Evolutionary conservation across 345 rosid genomes (phyloP).

Genomic region (Crucihimalaya himalaica): DNA sequence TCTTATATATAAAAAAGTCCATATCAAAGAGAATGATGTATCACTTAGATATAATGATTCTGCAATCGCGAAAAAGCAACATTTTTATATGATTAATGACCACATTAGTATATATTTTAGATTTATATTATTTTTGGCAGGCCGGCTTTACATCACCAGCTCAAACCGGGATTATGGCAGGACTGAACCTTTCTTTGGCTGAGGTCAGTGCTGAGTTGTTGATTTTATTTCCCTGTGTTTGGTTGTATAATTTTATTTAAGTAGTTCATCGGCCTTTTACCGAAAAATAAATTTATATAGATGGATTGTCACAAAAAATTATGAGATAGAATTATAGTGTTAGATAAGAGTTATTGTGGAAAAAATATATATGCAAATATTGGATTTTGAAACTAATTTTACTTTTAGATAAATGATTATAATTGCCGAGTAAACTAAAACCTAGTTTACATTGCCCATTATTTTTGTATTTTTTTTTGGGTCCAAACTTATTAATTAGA

Average conservation of each 20-base stretch:
- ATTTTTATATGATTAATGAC: not conserved
- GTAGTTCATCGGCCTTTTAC: not conserved
- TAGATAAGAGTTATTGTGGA: not conserved
- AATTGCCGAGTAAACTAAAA: too few relatives aligned
- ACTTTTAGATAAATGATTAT: not conserved
- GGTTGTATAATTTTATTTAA: not conserved
- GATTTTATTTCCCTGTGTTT: not conserved
- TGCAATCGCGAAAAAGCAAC: not conserved
- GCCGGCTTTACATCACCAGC: slow-evolving; percentile 90
- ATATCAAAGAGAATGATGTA: slow-evolving; percentile 2
- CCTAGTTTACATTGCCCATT: not conserved
- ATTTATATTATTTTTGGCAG: slow-evolving; percentile 35
- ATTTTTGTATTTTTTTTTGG: not conserved
- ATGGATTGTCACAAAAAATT: not conserved
- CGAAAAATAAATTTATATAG: not conserved
- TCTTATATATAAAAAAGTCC: not conserved
- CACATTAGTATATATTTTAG: not conserved
- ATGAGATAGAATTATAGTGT: not conserved
- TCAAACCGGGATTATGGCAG: slow-evolving; percentile 69
- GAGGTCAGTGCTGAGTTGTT: slow-evolving; percentile 46
- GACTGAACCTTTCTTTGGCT: slow-evolving; percentile 61
- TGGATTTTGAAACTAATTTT: not conserved
- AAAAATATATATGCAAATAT: not conserved
- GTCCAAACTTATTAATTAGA: not conserved
- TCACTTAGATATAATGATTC: not conserved